Evolutionary conservation across 345 rosid species (phyloP).

Genomic region (Mercurialis annua): DNA sequence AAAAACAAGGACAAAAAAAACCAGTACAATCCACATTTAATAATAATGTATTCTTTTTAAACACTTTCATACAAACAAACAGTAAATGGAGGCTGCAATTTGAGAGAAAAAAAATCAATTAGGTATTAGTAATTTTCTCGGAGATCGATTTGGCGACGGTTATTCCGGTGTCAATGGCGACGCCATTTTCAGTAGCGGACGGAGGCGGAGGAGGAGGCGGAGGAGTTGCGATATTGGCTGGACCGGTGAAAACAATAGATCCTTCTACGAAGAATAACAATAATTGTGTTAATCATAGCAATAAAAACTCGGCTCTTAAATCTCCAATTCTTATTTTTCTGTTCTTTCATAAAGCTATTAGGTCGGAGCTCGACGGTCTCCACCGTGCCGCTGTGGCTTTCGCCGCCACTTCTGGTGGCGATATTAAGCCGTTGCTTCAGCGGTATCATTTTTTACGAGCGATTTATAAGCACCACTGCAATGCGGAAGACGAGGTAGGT

Average conservation of each 20-base stretch:
- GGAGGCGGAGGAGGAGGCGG: conserved; percentile 42
- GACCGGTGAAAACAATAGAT: conserved; percentile 46
- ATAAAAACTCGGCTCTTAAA: conserved; percentile 46
- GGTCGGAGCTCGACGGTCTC: conserved; percentile 60
- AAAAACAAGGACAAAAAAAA: background rate
- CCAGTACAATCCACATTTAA: no score
- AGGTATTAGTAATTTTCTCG: no score
- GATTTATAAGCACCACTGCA: conserved; percentile 69
- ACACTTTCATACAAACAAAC: no score
- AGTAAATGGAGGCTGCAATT: no score
- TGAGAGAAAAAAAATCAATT: no score
- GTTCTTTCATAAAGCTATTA: conserved; percentile 67
- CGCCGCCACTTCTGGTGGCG: conserved; percentile 44
- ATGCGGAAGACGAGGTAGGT: conserved; percentile 68
- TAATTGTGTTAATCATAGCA: background rate
- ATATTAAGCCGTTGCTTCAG: conserved; percentile 42
- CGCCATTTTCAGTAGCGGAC: conserved; percentile 50
- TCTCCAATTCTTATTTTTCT: conserved; percentile 67
- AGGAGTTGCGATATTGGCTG: conserved; percentile 60
- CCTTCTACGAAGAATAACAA: conserved; percentile 27
- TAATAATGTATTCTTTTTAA: no score
- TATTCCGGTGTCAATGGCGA: conserved; percentile 44
- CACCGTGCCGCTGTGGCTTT: conserved; percentile 55
- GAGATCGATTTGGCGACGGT: no score
- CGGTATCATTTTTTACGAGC: conserved; percentile 48